A percentile compares a stretch with the other conserved stretches of the same genome.
Evolutionary conservation across 2,329 filamentous ascomycete genomes (phyloP).

Genomic region (Berkeleyomyces rouxiae): DNA sequence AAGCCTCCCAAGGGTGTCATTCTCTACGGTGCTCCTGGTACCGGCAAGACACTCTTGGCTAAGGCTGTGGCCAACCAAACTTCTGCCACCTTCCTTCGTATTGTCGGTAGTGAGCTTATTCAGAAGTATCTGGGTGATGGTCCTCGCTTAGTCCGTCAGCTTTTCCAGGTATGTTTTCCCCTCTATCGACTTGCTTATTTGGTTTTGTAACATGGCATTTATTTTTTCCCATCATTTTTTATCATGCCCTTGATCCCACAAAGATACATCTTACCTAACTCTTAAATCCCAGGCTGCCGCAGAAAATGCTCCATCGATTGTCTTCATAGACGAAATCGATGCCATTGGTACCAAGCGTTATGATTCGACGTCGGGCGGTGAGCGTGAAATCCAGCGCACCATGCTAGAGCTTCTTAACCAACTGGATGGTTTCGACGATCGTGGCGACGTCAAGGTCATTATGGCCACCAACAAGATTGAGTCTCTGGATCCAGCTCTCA

Average conservation of each 20-base stretch:
- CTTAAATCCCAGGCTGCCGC: constrained; percentile 52
- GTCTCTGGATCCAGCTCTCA: constrained; percentile 85
- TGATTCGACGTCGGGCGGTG: constrained; percentile 89
- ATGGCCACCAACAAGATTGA: constrained; percentile 99
- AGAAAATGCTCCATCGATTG: constrained; percentile 90
- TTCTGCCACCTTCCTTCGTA: constrained; percentile 94
- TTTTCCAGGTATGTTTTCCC: constrained; percentile 52
- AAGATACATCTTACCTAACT: constrained; percentile 7
- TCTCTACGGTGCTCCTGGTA: constrained; percentile 90
- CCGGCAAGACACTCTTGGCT: constrained; percentile 86
- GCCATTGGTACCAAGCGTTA: constrained; percentile 98
- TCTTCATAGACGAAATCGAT: constrained; percentile 98
- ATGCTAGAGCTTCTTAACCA: constrained; percentile 98
- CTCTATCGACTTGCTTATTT: constrained; percentile 12
- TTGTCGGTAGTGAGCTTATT: constrained; percentile 92
- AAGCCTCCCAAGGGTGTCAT: constrained; percentile 99
- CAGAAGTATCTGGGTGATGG: constrained; percentile 98
- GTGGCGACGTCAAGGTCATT: constrained; percentile 97
- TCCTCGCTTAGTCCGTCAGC: constrained; percentile 81
- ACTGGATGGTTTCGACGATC: constrained; percentile 95
- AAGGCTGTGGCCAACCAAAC: constrained; percentile 98
- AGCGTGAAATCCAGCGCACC: constrained; percentile 92
- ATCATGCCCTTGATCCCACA: background rate
- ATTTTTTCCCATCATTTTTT: background rate
- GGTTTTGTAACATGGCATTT: background rate